Evolutionary conservation across 208 protist species (phyloP).

Genomic region (Crithidia mellificae): DNA sequence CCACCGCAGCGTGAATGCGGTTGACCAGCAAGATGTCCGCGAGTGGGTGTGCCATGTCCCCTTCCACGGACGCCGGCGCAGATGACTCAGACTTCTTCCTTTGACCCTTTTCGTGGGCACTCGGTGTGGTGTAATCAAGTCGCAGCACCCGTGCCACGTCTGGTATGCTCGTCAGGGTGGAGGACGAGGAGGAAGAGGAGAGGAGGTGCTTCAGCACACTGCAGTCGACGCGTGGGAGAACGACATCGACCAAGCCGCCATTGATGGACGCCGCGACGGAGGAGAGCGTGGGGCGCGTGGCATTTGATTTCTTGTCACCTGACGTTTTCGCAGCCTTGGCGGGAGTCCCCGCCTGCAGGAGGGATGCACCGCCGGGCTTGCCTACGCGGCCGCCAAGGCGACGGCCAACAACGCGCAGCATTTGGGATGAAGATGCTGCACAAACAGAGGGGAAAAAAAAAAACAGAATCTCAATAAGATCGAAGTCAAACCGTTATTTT

Average conservation of each 20-base stretch:
- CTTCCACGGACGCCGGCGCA: no score
- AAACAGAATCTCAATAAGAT: no score
- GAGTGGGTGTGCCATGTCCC: conserved; percentile 18
- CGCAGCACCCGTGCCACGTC: conserved; percentile 27
- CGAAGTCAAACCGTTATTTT: no score
- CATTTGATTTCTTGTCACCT: not conserved
- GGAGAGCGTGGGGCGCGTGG: no score
- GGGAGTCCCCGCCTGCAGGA: not conserved
- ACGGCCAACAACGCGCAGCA: conserved; percentile 22
- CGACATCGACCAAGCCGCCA: conserved; percentile 5
- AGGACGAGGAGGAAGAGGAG: conserved; percentile 26
- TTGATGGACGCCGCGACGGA: no score
- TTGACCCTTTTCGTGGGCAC: not conserved
- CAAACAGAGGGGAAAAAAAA: no score
- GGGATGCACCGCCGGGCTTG: not conserved
- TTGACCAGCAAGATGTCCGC: conserved; percentile 32
- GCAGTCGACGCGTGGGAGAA: conserved; percentile 29
- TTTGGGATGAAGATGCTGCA: no score
- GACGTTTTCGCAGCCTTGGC: not conserved
- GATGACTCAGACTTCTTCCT: not conserved
- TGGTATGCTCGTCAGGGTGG: conserved; percentile 21
- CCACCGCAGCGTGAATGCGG: conserved; percentile 34
- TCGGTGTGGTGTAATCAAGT: conserved; percentile 23
- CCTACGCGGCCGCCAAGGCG: conserved; percentile 28
- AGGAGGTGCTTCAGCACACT: conserved; percentile 26